Evolutionary conservation across 2,329 filamentous ascomycete genomes (phyloP).

Genomic region (Trichoderma koningiopsis): DNA sequence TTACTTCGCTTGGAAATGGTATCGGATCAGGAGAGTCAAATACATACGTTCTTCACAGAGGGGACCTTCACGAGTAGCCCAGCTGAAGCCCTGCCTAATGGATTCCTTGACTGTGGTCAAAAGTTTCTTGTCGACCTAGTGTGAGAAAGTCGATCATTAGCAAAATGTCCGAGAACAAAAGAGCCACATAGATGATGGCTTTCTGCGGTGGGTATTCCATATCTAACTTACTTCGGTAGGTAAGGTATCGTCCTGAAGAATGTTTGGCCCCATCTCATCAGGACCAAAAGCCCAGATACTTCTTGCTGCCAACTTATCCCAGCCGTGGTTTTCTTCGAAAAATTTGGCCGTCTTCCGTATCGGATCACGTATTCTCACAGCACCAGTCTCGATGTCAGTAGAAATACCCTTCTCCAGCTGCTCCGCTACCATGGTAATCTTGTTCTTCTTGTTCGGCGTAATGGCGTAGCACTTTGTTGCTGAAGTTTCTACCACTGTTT

Average conservation of each 20-base stretch:
- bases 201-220: slow-evolving; percentile 1
- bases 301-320: slow-evolving; percentile 89
- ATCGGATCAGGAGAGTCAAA: slow-evolving; percentile 32
- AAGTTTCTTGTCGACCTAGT: slow-evolving; percentile 83
- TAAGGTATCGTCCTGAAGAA: slow-evolving; percentile 93
- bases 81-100: slow-evolving; percentile 93
- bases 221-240: slow-evolving; percentile 70
- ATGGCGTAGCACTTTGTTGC: slow-evolving; percentile 97
- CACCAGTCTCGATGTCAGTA: slow-evolving; percentile 88
- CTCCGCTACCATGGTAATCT: slow-evolving; percentile 97
- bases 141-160: not conserved
- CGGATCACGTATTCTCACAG: slow-evolving; percentile 89
- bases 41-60: slow-evolving; percentile 95
- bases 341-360: slow-evolving; percentile 93
- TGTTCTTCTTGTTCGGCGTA: slow-evolving; percentile 99
- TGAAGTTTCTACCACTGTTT: slow-evolving; percentile 95
- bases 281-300: slow-evolving; percentile 99
- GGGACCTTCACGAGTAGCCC: slow-evolving; percentile 93
- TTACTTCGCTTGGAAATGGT: no score
- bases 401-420: slow-evolving; percentile 93
- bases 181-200: not conserved
- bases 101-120: slow-evolving; percentile 86
- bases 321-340: slow-evolving; percentile 96
- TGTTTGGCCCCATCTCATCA: slow-evolving; percentile 91
- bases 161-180: not conserved